Evolutionary conservation across 169 alveolate genomes (phyloP).

Genomic region (Cytauxzoon felis): DNA sequence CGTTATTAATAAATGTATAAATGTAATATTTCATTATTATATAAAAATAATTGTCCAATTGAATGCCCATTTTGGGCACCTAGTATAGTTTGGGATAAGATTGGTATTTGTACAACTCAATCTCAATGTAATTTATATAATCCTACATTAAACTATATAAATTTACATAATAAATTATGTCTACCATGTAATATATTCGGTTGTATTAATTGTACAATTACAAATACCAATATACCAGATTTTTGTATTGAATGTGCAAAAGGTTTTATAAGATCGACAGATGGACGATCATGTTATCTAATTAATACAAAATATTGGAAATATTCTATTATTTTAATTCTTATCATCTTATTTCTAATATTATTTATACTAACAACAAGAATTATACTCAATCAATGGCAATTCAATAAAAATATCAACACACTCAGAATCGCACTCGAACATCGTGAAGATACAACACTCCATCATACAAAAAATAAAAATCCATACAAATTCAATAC

Average conservation of each 20-base stretch:
- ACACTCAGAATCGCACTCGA: constrained; percentile 27
- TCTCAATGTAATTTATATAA: constrained; percentile 60
- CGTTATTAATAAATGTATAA: too few relatives aligned
- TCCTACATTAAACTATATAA: constrained; percentile 62
- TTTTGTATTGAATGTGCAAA: constrained; percentile 65
- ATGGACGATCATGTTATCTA: constrained; percentile 49
- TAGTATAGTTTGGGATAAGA: constrained; percentile 69
- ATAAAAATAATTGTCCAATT: constrained; percentile 59
- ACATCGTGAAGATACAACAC: constrained; percentile 33
- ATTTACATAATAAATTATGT: constrained; percentile 44
- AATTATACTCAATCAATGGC: constrained; percentile 18
- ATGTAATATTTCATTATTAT: constrained; percentile 60
- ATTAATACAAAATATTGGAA: constrained; percentile 50
- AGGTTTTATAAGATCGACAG: constrained; percentile 64
- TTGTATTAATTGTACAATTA: constrained; percentile 53
- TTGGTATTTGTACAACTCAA: constrained; percentile 64
- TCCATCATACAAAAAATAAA: constrained; percentile 14
- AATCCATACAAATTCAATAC: constrained; percentile 28
- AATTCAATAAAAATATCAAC: constrained; percentile 11
- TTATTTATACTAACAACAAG: constrained; percentile 8
- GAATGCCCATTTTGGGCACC: constrained; percentile 67
- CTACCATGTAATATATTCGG: constrained; percentile 68
- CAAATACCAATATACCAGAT: constrained; percentile 45
- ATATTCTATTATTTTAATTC: constrained; percentile 24
- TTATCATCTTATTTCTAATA: neutral